Conservation (phyloP, 495 filamentous ascomycete genomes). For the Hyaloscypha hepaticicola region DNA sequence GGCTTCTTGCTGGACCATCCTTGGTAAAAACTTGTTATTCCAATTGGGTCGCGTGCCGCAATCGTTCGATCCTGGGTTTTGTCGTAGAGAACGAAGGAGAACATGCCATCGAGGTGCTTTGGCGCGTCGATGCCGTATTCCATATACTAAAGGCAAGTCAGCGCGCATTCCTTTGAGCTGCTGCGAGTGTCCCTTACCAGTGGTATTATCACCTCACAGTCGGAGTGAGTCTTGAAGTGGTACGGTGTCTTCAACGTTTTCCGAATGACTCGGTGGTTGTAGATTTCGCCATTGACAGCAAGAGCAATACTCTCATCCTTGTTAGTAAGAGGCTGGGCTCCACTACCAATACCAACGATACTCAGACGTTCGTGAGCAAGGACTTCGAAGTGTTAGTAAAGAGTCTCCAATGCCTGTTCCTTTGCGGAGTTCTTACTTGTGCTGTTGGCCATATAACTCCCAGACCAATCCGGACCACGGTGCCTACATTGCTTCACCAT, state of each 20-base stretch:
- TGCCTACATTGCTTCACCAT: slow-evolving; percentile 95
- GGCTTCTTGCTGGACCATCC: slow-evolving; percentile 83
- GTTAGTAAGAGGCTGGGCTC: slow-evolving; percentile 93
- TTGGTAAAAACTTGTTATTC: slow-evolving; percentile 96
- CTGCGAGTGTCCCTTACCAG: slow-evolving; percentile 58
- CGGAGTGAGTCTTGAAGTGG: slow-evolving; percentile 95
- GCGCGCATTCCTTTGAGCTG: slow-evolving; percentile 13
- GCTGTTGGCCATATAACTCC: slow-evolving; percentile 82
- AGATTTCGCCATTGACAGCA: slow-evolving; percentile 99
- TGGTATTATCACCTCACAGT: slow-evolving; percentile 97
- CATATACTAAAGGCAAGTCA: slow-evolving; percentile 65
- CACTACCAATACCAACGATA: slow-evolving; percentile 96
- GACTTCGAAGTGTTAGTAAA: slow-evolving; percentile 57
- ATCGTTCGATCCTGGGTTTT: slow-evolving; percentile 86
- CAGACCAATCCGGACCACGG: slow-evolving; percentile 92
- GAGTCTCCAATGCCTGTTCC: not conserved
- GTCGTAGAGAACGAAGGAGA: slow-evolving; percentile 97
- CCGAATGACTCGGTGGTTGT: slow-evolving; percentile 93
- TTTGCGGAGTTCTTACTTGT: slow-evolving; percentile 64
- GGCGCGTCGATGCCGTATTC: slow-evolving; percentile 91
- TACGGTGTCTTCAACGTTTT: slow-evolving; percentile 78
- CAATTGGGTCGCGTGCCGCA: slow-evolving; percentile 93
- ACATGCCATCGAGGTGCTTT: slow-evolving; percentile 97
- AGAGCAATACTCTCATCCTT: slow-evolving; percentile 83
- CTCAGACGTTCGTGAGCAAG: slow-evolving; percentile 95